Percentiles rank a stretch among this genome's conserved stretches.
Evolutionary conservation across 108 stramenopile genomes (phyloP).

Genomic region (Cyclotella choctawhatcheeana): DNA sequence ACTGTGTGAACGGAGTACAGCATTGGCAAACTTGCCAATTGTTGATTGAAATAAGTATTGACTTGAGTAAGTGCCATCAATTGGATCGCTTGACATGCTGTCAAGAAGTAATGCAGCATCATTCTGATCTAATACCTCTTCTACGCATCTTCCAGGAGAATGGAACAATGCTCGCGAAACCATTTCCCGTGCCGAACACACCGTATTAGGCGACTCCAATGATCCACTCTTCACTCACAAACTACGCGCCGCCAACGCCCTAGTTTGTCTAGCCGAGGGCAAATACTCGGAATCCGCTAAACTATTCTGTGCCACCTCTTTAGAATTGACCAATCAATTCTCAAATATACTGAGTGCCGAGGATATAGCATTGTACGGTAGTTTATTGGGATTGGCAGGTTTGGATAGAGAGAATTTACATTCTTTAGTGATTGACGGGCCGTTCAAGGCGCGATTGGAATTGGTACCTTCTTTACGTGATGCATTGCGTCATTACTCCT

Average conservation of each 20-base stretch:
- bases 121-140: neutral
- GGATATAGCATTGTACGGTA: conserved; percentile 79
- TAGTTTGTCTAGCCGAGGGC: conserved; percentile 46
- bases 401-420: conserved; percentile 43
- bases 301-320: conserved; percentile 36
- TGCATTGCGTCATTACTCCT: conserved; percentile 48
- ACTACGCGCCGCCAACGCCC: conserved; percentile 44
- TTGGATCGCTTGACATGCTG: too few relatives aligned
- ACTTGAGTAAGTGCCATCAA: conserved; percentile 57
- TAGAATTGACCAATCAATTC: conserved; percentile 48
- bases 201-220: conserved; percentile 12
- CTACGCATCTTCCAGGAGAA: conserved; percentile 18
- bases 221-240: conserved; percentile 48
- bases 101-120: too few relatives aligned
- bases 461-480: conserved; percentile 53
- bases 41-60: conserved; percentile 59
- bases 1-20: conserved; percentile 64
- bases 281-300: conserved; percentile 46
- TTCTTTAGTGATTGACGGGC: conserved; percentile 44
- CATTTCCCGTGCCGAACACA: conserved; percentile 43
- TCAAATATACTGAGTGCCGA: conserved; percentile 55
- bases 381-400: conserved; percentile 61
- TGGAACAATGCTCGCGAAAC: conserved; percentile 40
- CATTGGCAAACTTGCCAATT: conserved; percentile 62
- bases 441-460: conserved; percentile 58